Evolutionary conservation across 257 asterid genomes (phyloP).

Genomic region (Solanum peruvianum): DNA sequence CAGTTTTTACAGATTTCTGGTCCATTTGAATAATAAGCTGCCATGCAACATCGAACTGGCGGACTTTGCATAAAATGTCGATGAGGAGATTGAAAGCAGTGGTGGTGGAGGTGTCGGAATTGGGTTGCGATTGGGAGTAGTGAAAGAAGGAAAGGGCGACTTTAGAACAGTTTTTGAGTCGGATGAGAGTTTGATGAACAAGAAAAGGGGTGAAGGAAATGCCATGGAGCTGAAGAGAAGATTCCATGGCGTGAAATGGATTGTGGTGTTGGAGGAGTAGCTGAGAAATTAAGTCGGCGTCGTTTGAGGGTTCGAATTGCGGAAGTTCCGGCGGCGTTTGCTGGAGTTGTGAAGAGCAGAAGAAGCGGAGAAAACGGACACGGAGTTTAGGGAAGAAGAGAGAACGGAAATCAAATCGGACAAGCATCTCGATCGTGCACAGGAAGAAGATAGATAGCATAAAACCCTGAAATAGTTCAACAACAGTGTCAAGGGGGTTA

Average conservation of each 20-base stretch:
- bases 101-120: constrained; percentile 10
- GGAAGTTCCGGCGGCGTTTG: constrained; percentile 29
- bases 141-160: constrained; percentile 78
- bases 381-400: background rate
- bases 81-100: constrained; percentile 53
- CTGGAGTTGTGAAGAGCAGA: background rate
- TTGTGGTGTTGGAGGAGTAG: constrained; percentile 70
- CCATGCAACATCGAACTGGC: constrained; percentile 85
- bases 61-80: constrained; percentile 61
- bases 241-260: constrained; percentile 86
- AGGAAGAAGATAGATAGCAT: background rate
- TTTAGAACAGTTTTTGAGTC: constrained; percentile 57
- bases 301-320: constrained; percentile 37
- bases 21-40: constrained; percentile 68
- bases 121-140: constrained; percentile 24
- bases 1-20: constrained; percentile 27
- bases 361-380: background rate
- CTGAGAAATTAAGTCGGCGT: constrained; percentile 60
- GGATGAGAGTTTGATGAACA: constrained; percentile 78
- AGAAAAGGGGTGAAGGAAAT: constrained; percentile 40
- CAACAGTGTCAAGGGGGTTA: no score
- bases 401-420: background rate
- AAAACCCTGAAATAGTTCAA: no score
- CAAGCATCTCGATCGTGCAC: background rate
- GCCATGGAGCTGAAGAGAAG: constrained; percentile 70